Percentiles rank a stretch among this genome's conserved stretches.
Conservation (phyloP, 139 green algal genomes). For the Volvox africanus region DNA sequence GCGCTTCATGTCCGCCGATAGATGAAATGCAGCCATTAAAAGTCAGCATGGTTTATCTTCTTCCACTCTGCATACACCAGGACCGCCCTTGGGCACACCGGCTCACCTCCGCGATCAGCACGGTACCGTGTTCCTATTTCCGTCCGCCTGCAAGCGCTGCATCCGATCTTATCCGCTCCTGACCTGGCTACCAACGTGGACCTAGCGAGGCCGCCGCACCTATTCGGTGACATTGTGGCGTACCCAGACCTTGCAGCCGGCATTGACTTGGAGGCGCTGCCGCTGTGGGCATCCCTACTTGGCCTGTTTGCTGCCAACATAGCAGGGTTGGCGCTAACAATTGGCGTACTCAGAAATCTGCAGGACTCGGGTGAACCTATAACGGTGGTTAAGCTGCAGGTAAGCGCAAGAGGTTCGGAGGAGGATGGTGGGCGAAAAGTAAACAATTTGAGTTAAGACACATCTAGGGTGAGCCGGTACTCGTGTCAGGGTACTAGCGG, state of each 20-base stretch:
- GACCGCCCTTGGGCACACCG: too few relatives aligned
- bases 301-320: constrained; percentile 49
- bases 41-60: too few relatives aligned
- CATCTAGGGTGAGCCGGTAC: too few relatives aligned
- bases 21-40: too few relatives aligned
- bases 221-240: background rate
- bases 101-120: background rate
- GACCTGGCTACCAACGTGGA: background rate
- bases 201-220: background rate
- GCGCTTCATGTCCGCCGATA: too few relatives aligned
- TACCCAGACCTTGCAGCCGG: constrained; percentile 35
- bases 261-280: constrained; percentile 35
- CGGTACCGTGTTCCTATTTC: constrained; percentile 14
- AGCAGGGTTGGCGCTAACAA: constrained; percentile 16
- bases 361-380: constrained; percentile 42
- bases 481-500: too few relatives aligned
- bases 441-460: too few relatives aligned
- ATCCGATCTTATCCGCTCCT: background rate
- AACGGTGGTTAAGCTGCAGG: constrained; percentile 46
- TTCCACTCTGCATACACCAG: too few relatives aligned
- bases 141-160: constrained; percentile 6
- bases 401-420: background rate
- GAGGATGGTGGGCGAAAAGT: too few relatives aligned
- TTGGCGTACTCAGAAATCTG: constrained; percentile 16
- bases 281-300: constrained; percentile 38